phyloP scores from a whole-genome alignment of 2,329 filamentous ascomycete genomes.

The Penicillium brevicompactum region DNA sequence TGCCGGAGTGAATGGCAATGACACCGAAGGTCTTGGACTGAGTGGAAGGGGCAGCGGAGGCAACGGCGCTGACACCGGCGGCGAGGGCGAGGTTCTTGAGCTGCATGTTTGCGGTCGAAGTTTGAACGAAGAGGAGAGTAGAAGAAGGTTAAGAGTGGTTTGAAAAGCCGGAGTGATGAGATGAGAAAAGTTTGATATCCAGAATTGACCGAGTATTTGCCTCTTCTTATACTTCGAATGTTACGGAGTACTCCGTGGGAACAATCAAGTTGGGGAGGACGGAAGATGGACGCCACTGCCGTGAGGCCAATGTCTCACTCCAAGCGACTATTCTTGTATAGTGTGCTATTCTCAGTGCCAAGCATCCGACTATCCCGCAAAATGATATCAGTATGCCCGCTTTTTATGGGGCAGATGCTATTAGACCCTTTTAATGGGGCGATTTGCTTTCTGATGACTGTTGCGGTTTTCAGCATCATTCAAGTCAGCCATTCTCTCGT shows the following conservation, averaged over 20 bases:
- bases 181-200: neutral
- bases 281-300: neutral
- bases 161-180: neutral
- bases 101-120: slow-evolving; percentile 28
- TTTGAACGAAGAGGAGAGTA: neutral
- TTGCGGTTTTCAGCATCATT: too few species aligned
- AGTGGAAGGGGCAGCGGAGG: slow-evolving; percentile 25
- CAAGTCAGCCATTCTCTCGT: too few species aligned
- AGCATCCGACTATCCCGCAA: neutral
- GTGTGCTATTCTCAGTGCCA: neutral
- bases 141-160: neutral
- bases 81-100: slow-evolving; percentile 30
- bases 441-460: too few species aligned
- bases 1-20: slow-evolving; percentile 54
- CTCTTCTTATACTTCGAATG: slow-evolving; percentile 3
- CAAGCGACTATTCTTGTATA: neutral
- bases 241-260: too few species aligned
- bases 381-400: slow-evolving; percentile 1
- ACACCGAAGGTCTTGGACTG: slow-evolving; percentile 49
- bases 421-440: neutral
- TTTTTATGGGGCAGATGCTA: neutral
- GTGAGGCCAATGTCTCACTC: slow-evolving; percentile 10
- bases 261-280: neutral
- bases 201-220: neutral
- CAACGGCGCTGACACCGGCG: slow-evolving; percentile 35